phyloP scores from a whole-genome alignment of 2,329 filamentous ascomycete genomes.

The Blastomyces parvus region DNA sequence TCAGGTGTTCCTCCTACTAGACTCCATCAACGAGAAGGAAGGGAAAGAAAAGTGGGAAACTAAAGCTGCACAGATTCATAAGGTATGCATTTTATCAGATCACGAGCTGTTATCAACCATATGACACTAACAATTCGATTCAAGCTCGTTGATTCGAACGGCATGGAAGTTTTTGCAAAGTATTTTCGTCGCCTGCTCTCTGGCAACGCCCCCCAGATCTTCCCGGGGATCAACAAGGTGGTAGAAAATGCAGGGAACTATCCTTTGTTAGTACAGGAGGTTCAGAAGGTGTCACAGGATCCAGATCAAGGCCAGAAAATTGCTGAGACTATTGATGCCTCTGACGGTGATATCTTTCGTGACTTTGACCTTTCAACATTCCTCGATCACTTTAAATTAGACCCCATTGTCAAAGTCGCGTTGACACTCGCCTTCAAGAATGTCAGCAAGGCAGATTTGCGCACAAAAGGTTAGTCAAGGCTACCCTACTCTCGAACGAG shows the following conservation, averaged over 20 bases:
- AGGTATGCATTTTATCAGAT: constrained; percentile 50
- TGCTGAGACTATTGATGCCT: constrained; percentile 82
- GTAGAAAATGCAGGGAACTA: constrained; percentile 73
- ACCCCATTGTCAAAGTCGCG: constrained; percentile 77
- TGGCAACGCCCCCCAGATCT: constrained; percentile 85
- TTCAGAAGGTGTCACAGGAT: constrained; percentile 75
- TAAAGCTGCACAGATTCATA: constrained; percentile 83
- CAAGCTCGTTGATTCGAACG: constrained; percentile 91
- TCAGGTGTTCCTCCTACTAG: constrained; percentile 88
- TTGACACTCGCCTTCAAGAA: constrained; percentile 82
- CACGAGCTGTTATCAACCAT: neutral
- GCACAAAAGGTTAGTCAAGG: constrained; percentile 65
- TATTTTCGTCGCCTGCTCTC: constrained; percentile 89
- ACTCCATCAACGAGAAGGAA: constrained; percentile 90
- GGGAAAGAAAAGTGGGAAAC: constrained; percentile 84
- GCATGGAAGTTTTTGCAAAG: constrained; percentile 97
- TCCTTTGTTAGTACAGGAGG: constrained; percentile 68
- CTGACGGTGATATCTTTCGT: constrained; percentile 84
- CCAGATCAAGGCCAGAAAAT: constrained; percentile 79
- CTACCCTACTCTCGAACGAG: constrained; percentile 1
- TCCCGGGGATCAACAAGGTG: constrained; percentile 65
- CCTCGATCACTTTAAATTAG: constrained; percentile 90
- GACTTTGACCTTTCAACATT: constrained; percentile 96
- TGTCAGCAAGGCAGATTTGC: constrained; percentile 68
- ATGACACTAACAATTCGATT: constrained; percentile 10